These are phyloP conservation scores for Zygotorulaspora florentina DNA, from an alignment of 805 yeast genomes.

Conservation along the genomic window DNA sequence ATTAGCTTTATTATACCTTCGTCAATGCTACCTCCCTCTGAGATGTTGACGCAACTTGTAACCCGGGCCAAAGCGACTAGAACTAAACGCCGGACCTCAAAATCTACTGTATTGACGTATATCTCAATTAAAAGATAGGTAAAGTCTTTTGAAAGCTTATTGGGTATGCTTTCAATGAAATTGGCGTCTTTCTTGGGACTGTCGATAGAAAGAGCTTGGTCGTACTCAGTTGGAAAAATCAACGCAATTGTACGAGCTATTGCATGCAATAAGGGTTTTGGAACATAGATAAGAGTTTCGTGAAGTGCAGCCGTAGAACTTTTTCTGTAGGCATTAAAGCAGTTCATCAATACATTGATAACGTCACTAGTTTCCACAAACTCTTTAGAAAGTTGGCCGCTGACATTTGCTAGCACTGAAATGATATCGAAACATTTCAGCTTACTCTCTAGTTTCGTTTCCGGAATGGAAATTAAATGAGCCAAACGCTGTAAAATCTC, in stretches of 20 bases:
- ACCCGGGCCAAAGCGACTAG: constrained; percentile 53
- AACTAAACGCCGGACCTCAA: constrained; percentile 54
- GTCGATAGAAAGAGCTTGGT: constrained; percentile 27
- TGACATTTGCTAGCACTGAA: constrained; percentile 42
- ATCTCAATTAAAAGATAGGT: constrained; percentile 56
- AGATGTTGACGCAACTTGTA: constrained; percentile 38
- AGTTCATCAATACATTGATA: constrained; percentile 44
- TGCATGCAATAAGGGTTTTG: constrained; percentile 57
- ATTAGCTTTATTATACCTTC: constrained; percentile 44
- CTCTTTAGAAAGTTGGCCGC: constrained; percentile 39
- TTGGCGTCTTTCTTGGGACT: constrained; percentile 24
- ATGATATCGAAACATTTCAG: constrained; percentile 39
- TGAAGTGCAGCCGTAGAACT: constrained; percentile 41
- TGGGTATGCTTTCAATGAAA: constrained; percentile 25
- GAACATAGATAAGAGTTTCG: constrained; percentile 70
- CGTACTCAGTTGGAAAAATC: constrained; percentile 48
- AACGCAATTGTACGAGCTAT: constrained; percentile 53
- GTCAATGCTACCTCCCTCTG: constrained; percentile 34
- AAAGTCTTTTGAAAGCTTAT: constrained; percentile 42
- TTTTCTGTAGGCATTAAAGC: constrained; percentile 50
- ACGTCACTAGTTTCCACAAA: constrained; percentile 48
- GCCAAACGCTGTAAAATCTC: constrained; percentile 36
- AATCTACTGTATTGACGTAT: constrained; percentile 70
- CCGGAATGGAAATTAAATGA: constrained; percentile 28
- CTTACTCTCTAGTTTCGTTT: constrained; percentile 31